Evolutionary conservation across 495 filamentous ascomycete genomes (phyloP).

Genomic region (Pseudevernia furfuracea): DNA sequence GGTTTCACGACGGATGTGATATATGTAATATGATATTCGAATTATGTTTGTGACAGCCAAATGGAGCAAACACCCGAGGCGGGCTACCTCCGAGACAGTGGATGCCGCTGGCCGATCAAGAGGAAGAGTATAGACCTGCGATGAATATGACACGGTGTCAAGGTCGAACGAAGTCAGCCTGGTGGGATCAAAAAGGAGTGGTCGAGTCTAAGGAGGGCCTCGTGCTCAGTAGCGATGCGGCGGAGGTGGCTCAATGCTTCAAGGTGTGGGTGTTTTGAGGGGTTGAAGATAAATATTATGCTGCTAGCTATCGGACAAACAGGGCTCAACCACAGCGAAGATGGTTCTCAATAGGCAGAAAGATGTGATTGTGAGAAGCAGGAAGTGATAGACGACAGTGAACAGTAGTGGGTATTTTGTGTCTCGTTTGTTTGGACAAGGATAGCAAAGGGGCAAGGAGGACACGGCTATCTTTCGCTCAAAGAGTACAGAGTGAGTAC

Average conservation of each 20-base stretch:
- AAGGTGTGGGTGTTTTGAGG: conserved; percentile 5
- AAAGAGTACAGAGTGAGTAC: background rate
- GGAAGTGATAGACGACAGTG: background rate
- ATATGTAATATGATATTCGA: conserved; percentile 8
- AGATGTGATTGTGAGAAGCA: background rate
- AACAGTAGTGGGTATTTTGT: background rate
- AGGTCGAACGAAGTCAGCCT: background rate
- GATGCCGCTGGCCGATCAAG: background rate
- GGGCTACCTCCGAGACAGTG: background rate
- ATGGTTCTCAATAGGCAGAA: background rate
- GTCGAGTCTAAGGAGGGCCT: background rate
- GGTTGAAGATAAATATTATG: background rate
- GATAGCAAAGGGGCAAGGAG: background rate
- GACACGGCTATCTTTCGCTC: background rate
- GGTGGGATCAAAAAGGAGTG: background rate
- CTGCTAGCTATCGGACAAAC: background rate
- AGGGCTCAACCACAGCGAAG: background rate
- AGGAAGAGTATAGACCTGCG: background rate
- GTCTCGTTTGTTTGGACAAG: background rate
- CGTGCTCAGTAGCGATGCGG: conserved; percentile 7
- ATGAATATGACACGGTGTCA: conserved; percentile 16
- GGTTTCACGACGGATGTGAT: conserved; percentile 1
- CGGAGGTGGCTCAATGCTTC: conserved; percentile 19
- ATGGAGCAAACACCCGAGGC: conserved; percentile 6
- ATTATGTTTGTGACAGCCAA: conserved; percentile 1